phyloP scores from a whole-genome alignment of 305 asterid genomes.

The Fraxinus platypoda region DNA sequence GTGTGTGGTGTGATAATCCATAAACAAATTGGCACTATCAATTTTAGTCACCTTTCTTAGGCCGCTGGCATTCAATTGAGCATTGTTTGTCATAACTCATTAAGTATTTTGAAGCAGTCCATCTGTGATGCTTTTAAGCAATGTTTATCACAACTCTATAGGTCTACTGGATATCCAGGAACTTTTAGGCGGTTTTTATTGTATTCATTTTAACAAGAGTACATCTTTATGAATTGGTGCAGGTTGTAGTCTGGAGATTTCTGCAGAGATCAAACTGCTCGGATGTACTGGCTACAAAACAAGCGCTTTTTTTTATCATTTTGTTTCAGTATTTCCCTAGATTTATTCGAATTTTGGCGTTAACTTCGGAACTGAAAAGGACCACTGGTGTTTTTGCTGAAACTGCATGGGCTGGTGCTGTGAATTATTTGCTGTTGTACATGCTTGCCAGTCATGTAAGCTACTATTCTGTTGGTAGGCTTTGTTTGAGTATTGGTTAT shows the following conservation, averaged over 20 bases:
- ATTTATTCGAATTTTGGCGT: slow-evolving; percentile 67
- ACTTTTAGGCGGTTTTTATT: background rate
- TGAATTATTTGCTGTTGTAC: slow-evolving; percentile 78
- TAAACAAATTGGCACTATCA: background rate
- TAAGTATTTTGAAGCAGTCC: background rate
- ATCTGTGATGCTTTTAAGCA: background rate
- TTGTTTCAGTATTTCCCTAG: slow-evolving; percentile 92
- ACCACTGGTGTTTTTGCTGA: slow-evolving; percentile 99
- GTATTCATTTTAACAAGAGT: background rate
- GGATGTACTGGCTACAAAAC: slow-evolving; percentile 85
- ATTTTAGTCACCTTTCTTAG: background rate
- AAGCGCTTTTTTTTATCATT: slow-evolving; percentile 73
- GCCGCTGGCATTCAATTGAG: background rate
- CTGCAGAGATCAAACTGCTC: slow-evolving; percentile 82
- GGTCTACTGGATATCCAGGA: background rate
- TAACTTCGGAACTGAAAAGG: slow-evolving; percentile 89
- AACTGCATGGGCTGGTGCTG: slow-evolving; percentile 99
- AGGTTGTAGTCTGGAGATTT: slow-evolving; percentile 96
- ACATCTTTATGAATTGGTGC: slow-evolving; percentile 32
- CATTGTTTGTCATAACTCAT: background rate
- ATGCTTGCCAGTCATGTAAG: slow-evolving; percentile 99
- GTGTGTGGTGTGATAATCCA: background rate
- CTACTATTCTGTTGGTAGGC: slow-evolving; percentile 17
- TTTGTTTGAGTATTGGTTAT: slow-evolving; percentile 7
- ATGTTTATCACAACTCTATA: background rate